phyloP scores from a whole-genome alignment of 2,329 filamentous ascomycete genomes.

The Ophidiomyces ophidiicola region DNA sequence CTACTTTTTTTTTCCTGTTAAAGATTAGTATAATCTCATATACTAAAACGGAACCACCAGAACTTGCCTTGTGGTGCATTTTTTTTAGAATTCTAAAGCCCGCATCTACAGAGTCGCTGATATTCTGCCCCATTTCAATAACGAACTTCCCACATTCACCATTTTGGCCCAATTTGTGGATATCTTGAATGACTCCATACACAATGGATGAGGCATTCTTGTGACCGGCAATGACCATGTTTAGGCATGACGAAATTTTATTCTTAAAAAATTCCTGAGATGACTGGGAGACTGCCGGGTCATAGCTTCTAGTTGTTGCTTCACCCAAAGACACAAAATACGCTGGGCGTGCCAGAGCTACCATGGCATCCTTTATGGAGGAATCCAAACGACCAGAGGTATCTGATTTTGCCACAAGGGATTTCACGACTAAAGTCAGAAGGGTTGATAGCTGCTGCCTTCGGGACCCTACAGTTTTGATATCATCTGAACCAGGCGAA shows the following conservation, averaged over 20 bases:
- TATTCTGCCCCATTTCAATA: slow-evolving; percentile 37
- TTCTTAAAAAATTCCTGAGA: slow-evolving; percentile 43
- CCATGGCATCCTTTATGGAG: slow-evolving; percentile 36
- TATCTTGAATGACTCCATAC: slow-evolving; percentile 31
- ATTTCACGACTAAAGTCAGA: slow-evolving; percentile 40
- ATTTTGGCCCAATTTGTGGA: slow-evolving; percentile 29
- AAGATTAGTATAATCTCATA: slow-evolving; percentile 19
- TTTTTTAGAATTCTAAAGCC: slow-evolving; percentile 33
- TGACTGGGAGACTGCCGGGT: slow-evolving; percentile 37
- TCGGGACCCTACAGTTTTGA: slow-evolving; percentile 34
- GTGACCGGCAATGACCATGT: slow-evolving; percentile 36
- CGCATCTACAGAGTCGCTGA: slow-evolving; percentile 32
- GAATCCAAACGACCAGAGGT: slow-evolving; percentile 28
- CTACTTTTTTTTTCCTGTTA: slow-evolving; percentile 43
- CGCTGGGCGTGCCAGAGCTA: slow-evolving; percentile 37
- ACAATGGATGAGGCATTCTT: slow-evolving; percentile 29
- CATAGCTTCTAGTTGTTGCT: slow-evolving; percentile 13
- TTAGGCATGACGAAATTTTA: slow-evolving; percentile 44
- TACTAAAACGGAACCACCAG: not conserved
- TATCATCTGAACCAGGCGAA: slow-evolving; percentile 35
- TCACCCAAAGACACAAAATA: slow-evolving; percentile 36
- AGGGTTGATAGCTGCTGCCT: slow-evolving; percentile 42
- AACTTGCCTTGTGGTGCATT: slow-evolving; percentile 25
- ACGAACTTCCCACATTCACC: slow-evolving; percentile 32
- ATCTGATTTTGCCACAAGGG: slow-evolving; percentile 23